Percentiles rank a stretch among this genome's conserved stretches.
phyloP scores from a whole-genome alignment of 1,284 basidiomycete genomes.

The Stygiomarasmius scandens region DNA sequence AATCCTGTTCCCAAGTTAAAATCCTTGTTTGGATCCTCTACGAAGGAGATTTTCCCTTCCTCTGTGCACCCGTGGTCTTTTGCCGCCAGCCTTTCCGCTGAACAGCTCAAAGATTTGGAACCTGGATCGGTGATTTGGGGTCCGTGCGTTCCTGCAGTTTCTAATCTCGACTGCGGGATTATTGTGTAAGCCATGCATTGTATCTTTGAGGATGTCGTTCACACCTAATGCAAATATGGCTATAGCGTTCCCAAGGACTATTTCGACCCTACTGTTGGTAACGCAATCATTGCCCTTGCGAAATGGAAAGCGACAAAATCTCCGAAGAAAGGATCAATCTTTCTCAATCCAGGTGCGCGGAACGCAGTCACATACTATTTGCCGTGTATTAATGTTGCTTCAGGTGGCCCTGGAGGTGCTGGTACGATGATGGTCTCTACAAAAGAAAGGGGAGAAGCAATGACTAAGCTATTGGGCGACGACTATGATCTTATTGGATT shows the following conservation, averaged over 20 bases:
- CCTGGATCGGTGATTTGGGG: constrained; percentile 8
- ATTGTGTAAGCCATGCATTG: constrained; percentile 6
- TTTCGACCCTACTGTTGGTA: constrained; percentile 27
- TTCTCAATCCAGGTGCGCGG: constrained; percentile 30
- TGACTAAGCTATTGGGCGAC: constrained; percentile 26
- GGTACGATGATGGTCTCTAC: constrained; percentile 17
- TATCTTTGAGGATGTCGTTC: not conserved
- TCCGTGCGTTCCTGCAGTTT: constrained; percentile 8
- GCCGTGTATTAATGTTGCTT: not conserved
- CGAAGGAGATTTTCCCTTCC: too few species aligned
- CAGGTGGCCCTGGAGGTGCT: constrained; percentile 33
- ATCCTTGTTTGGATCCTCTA: too few species aligned
- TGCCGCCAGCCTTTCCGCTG: not conserved
- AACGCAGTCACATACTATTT: too few species aligned
- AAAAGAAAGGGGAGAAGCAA: not conserved
- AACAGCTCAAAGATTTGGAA: not conserved
- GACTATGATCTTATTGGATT: constrained; percentile 46
- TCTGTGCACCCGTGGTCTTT: not conserved
- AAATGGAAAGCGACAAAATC: constrained; percentile 25
- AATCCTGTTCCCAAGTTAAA: too few species aligned
- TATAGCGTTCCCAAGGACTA: constrained; percentile 35
- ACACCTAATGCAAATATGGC: constrained; percentile 12
- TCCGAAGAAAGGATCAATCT: constrained; percentile 26
- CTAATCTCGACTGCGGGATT: constrained; percentile 12
- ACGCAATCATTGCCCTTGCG: constrained; percentile 30